Conservation (phyloP, 768 basidiomycete genomes). For the Russula sp. region DNA sequence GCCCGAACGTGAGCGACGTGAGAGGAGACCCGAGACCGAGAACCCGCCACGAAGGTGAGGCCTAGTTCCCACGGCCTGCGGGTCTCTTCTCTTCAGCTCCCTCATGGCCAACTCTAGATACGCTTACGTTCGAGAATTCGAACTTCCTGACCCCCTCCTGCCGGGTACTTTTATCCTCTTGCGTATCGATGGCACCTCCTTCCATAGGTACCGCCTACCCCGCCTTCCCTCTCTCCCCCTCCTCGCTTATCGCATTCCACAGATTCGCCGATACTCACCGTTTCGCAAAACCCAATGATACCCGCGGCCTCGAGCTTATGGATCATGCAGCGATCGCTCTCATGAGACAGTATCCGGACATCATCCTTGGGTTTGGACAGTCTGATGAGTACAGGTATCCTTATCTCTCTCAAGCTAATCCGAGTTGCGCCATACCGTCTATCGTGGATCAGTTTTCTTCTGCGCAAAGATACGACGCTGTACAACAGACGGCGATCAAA, state of each 20-base stretch:
- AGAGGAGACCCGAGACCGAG: not conserved
- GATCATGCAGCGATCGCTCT: conserved; percentile 77
- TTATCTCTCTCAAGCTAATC: not conserved
- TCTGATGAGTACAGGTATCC: conserved; percentile 91
- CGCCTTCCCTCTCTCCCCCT: not conserved
- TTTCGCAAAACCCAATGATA: conserved; percentile 90
- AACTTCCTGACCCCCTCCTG: conserved; percentile 79
- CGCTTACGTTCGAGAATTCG: conserved; percentile 84
- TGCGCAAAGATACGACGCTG: conserved; percentile 63
- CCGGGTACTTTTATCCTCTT: conserved; percentile 80
- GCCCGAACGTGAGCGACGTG: too few relatives aligned
- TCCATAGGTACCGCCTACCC: conserved; percentile 65
- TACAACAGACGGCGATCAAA: conserved; percentile 87
- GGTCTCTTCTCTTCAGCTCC: not conserved
- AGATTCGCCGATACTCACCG: conserved; percentile 82
- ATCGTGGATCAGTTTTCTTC: conserved; percentile 62
- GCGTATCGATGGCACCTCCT: conserved; percentile 87
- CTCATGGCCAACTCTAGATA: conserved; percentile 90
- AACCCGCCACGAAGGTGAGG: not conserved
- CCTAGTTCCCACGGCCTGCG: conserved; percentile 14
- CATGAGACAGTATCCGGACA: conserved; percentile 78
- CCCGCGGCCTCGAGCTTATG: conserved; percentile 82
- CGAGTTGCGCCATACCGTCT: not conserved
- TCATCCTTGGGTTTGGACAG: conserved; percentile 87
- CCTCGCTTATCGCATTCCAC: not conserved